Percentiles rank a stretch among this genome's conserved stretches.
Evolutionary conservation across 2,329 filamentous ascomycete species (phyloP).

Genomic region (Sphaceloma murrayae): DNA sequence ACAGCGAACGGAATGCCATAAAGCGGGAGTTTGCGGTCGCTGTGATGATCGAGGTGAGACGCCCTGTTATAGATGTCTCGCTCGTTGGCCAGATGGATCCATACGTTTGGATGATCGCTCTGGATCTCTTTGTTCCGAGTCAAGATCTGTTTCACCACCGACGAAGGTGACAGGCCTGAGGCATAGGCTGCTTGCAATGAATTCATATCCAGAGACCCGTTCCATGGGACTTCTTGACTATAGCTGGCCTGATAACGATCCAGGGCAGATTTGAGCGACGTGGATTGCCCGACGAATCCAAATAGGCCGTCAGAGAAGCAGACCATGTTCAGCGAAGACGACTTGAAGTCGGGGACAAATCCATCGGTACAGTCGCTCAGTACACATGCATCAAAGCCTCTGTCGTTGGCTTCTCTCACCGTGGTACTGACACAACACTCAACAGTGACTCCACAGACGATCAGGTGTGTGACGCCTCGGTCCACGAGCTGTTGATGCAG

Average conservation of each 20-base stretch:
- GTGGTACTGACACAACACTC: constrained; percentile 51
- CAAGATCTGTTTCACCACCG: constrained; percentile 34
- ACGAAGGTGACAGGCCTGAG: constrained; percentile 30
- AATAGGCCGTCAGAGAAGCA: constrained; percentile 45
- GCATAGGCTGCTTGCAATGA: constrained; percentile 38
- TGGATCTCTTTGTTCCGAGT: constrained; percentile 42
- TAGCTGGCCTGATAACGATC: constrained; percentile 23
- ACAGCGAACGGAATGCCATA: constrained; percentile 49
- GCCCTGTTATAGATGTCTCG: constrained; percentile 24
- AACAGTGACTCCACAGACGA: constrained; percentile 50
- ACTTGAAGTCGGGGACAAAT: constrained; percentile 40
- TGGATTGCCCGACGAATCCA: constrained; percentile 37
- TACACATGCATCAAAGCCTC: constrained; percentile 52
- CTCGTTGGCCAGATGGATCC: constrained; percentile 39
- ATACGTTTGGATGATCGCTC: constrained; percentile 40
- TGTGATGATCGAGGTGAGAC: constrained; percentile 7
- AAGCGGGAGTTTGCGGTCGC: constrained; percentile 31
- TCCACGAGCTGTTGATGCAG: constrained; percentile 46
- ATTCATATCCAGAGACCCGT: constrained; percentile 37
- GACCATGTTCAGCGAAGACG: constrained; percentile 41
- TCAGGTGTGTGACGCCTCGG: constrained; percentile 47
- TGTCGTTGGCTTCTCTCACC: constrained; percentile 48
- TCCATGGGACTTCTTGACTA: constrained; percentile 28
- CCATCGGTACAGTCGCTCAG: constrained; percentile 42
- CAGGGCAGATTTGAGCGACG: constrained; percentile 31